Evolutionary conservation across 768 basidiomycete genomes (phyloP), one percentile per base, ranked within the genome.

Genomic region (Hericium coralloides): DNA sequence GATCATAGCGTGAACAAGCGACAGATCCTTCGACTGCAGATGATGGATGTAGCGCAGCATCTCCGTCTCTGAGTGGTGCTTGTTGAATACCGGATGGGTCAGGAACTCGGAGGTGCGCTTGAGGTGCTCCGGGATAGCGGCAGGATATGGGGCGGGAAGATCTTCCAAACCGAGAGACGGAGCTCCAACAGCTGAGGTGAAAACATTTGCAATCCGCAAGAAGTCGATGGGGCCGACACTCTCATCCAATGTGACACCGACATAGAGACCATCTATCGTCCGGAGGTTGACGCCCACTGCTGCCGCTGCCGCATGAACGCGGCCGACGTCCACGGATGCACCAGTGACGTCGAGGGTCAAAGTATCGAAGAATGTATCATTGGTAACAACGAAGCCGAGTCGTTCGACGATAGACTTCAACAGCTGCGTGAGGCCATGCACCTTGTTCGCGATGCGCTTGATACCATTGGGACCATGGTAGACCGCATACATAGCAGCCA

Each of bases 401-500:
- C 72, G 66, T 64, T 89, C 82, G 49, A 95, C 75, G 1, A 80
- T 71, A 2, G 75, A 69, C 66, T 81, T 84, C 64, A 98, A 80
- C 55, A 92, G 77, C 56, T 86, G 84, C 0, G 97, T 88, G 63
- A 92, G 82, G 18, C 84, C 78, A 69, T 98, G 93, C n/a, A 98
- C 90, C 72, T 90, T 92, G 67, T 80, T 76, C 18, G 93, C 94
- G 60, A 98, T 98, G 49, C 83, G 82, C 57, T 77, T 75, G 26
- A 99, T 78, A 57, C 95, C 94, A 47, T 76, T 78, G 0, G 97
- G 89, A 12, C 97, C 97, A 66, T 99, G 97, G 69, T 97, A 98
- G 20, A 98, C 83, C 6, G 94, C 94, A 67, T 93, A 94, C 95
- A 99, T 98, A 38, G 95, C 94, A 18, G 97, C 92, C 92, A 98